Base-by-base conservation (phyloP, 768 basidiomycete genomes). In the Mycena filopes region DNA sequence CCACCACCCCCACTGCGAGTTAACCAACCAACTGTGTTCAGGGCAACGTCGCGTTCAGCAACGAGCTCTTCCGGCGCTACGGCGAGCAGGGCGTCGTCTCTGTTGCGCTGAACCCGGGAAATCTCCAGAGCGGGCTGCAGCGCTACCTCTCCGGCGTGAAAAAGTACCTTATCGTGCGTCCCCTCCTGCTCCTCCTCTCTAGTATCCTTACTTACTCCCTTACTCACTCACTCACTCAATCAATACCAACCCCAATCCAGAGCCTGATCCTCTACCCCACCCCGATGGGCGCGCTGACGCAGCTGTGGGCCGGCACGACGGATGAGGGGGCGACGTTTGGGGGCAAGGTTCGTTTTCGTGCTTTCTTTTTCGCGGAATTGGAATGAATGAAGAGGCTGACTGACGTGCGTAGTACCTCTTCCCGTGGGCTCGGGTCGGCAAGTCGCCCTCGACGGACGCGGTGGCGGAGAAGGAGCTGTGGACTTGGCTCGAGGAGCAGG, bases 251-350 rank as follows among this genome's bases (percentile, higher is more conserved):
- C 18, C 36, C 10, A 21, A 28, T 21, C 3, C 36, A 68, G 67
- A 36, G 55, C n/a, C 25, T 33, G 18, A 33, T 75, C 2, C 38
- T 80, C 2, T 75, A 76, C 41, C 76, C 79, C 18, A 72, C 76
- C 0, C 57, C 76, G 2, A 74, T 76, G 25, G 86, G 86, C 18
- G 83, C 83, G 0, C 69, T 86, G 20, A 86, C 84, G 1, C 84
- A 81, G 55, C 70, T 87, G 0, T 87, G 79, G 63, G 86, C 83
- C 12, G 86, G 82, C 5, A 87, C 86, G 1, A 71, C 78, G 0
- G 71, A 77, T 0, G 81, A 80, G 28, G 84, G 79, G 6, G 77
- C 71, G 4, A 61, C 67, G 2, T 65, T 86, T 26, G 82, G 81
- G 41, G 86, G 86, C 31, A 82, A 86, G 76, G 86, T 60, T 8